These are phyloP conservation scores for Saraca asoca DNA, from an alignment of 331 rosid genomes.

Conservation along the genomic window DNA sequence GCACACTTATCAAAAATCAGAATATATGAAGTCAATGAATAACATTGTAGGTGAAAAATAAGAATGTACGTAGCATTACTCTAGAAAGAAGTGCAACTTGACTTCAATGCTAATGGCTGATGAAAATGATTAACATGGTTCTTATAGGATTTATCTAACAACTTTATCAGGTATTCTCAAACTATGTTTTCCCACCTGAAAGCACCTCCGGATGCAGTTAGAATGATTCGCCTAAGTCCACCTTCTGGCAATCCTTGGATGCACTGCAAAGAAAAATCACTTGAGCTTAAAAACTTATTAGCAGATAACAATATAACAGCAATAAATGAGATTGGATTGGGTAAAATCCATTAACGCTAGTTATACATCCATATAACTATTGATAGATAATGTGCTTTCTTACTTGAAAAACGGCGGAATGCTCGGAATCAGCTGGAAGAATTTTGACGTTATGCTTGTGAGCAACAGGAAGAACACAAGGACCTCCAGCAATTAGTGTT, in stretches of 20 bases:
- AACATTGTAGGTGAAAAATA: no score
- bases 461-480: slow-evolving; percentile 94
- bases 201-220: slow-evolving; percentile 96
- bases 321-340: neutral
- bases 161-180: neutral
- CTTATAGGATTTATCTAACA: neutral
- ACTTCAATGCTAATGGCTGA: neutral
- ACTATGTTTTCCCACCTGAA: slow-evolving; percentile 61
- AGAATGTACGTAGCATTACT: no score
- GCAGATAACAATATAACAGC: neutral
- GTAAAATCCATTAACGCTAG: slow-evolving; percentile 9
- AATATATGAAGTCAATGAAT: no score
- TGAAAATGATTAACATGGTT: neutral
- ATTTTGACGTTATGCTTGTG: slow-evolving; percentile 82
- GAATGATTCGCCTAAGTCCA: slow-evolving; percentile 74
- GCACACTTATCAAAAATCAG: no score
- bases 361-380: slow-evolving; percentile 6
- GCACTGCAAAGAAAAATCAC: slow-evolving; percentile 59
- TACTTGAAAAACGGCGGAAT: slow-evolving; percentile 98
- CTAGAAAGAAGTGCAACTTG: slow-evolving; percentile 8
- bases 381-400: neutral
- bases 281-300: slow-evolving; percentile 31
- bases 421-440: slow-evolving; percentile 99
- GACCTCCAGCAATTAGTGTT: slow-evolving; percentile 94
- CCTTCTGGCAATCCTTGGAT: slow-evolving; percentile 87